These are phyloP conservation scores for Claviceps maximensis DNA, from an alignment of 2,329 filamentous ascomycete genomes.

Conservation along the genomic window DNA sequence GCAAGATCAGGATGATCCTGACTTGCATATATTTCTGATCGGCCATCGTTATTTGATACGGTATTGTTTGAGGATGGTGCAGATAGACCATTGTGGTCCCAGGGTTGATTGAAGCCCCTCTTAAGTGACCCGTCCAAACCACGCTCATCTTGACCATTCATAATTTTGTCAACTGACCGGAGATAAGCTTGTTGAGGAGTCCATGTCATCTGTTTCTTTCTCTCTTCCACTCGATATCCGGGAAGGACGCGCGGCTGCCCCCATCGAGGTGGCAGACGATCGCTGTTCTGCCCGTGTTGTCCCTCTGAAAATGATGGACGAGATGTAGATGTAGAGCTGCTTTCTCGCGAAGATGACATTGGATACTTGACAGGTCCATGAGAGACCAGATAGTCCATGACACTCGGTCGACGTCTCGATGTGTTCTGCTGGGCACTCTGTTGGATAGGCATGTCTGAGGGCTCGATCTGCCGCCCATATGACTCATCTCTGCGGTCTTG, in stretches of 20 bases:
- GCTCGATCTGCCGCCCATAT: slow-evolving; percentile 1
- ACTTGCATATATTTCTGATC: background rate
- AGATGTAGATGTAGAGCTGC: background rate
- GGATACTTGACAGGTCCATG: slow-evolving; percentile 5
- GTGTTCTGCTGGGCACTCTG: slow-evolving; percentile 1
- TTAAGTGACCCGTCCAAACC: background rate
- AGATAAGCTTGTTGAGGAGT: background rate
- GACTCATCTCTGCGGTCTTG: background rate
- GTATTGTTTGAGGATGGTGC: slow-evolving; percentile 2
- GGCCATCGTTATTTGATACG: background rate
- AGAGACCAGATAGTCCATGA: slow-evolving; percentile 10
- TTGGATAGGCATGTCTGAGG: slow-evolving; percentile 5
- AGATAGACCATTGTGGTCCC: background rate
- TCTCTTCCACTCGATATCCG: background rate
- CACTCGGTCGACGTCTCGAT: slow-evolving; percentile 8
- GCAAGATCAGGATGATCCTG: background rate
- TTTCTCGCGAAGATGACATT: slow-evolving; percentile 1
- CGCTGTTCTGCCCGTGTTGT: background rate
- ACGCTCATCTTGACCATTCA: background rate
- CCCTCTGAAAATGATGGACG: slow-evolving; percentile 1
- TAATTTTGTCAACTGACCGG: background rate
- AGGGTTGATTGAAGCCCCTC: background rate
- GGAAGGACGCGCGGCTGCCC: background rate
- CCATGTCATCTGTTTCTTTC: background rate
- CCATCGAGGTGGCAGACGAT: background rate